Conservation (phyloP, 2,329 filamentous ascomycete species). For the Alternaria sp. region DNA sequence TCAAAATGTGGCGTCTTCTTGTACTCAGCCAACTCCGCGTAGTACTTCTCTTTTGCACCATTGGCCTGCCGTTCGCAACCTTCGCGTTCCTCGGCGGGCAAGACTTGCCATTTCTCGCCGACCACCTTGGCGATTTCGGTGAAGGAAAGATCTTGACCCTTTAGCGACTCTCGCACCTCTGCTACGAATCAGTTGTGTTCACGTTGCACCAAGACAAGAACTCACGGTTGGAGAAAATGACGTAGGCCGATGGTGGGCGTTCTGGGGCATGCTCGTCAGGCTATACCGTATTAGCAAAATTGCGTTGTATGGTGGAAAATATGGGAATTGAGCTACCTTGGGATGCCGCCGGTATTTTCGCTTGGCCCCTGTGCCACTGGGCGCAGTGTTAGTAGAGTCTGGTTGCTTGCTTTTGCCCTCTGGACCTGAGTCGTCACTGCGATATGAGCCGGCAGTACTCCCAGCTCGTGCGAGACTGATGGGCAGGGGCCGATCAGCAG, state of each 20-base stretch:
- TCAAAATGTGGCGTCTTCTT: slow-evolving; percentile 77
- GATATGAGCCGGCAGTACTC: slow-evolving; percentile 64
- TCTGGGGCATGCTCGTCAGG: slow-evolving; percentile 82
- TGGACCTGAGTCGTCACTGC: slow-evolving; percentile 62
- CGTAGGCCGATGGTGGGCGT: slow-evolving; percentile 81
- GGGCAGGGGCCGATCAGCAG: slow-evolving; percentile 49
- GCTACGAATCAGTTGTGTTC: slow-evolving; percentile 28
- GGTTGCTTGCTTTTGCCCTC: slow-evolving; percentile 59
- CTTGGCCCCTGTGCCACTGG: slow-evolving; percentile 59
- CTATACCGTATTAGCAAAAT: slow-evolving; percentile 53
- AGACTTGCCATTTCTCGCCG: slow-evolving; percentile 80
- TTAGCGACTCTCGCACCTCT: slow-evolving; percentile 81
- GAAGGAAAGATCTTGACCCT: slow-evolving; percentile 78
- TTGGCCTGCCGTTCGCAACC: slow-evolving; percentile 76
- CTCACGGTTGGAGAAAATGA: slow-evolving; percentile 85
- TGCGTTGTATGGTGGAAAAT: not conserved
- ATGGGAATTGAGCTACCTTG: slow-evolving; percentile 62
- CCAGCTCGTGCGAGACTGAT: slow-evolving; percentile 56
- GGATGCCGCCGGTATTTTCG: slow-evolving; percentile 81
- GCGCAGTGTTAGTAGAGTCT: slow-evolving; percentile 51
- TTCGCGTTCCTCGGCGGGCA: slow-evolving; percentile 73
- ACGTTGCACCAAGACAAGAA: slow-evolving; percentile 22
- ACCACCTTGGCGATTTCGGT: slow-evolving; percentile 85
- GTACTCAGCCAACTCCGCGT: slow-evolving; percentile 74
- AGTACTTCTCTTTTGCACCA: slow-evolving; percentile 78